Percentiles rank a stretch among this genome's conserved stretches.
phyloP scores from a whole-genome alignment of 1,284 basidiomycete genomes.

The Austroboletus novae-zelandiae region DNA sequence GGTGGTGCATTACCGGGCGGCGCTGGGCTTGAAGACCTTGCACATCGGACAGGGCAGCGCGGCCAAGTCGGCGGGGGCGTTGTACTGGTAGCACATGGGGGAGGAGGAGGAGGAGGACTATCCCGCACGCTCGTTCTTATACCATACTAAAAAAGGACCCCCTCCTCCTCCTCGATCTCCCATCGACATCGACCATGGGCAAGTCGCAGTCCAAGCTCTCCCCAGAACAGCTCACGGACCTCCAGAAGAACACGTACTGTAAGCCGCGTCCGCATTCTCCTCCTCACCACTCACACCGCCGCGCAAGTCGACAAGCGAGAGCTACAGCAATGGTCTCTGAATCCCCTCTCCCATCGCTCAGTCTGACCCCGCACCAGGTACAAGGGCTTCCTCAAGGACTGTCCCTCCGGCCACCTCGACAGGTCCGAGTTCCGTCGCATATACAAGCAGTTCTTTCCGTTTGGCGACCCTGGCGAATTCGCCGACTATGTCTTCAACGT shows the following conservation, averaged over 20 bases:
- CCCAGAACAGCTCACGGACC: conserved; percentile 90
- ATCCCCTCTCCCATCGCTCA: conserved; percentile 4
- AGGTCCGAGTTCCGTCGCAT: conserved; percentile 96
- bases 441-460: conserved; percentile 99
- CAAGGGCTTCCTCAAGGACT: conserved; percentile 99
- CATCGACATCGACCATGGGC: conserved; percentile 62
- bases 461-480: conserved; percentile 96
- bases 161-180: conserved; percentile 4
- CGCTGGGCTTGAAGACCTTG: conserved; percentile 67
- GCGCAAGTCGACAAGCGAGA: conserved; percentile 96
- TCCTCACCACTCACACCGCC: conserved; percentile 10
- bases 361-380: conserved; percentile 59
- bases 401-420: conserved; percentile 95
- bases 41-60: conserved; percentile 75
- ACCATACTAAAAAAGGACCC: conserved; percentile 35
- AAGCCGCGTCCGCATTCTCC: conserved; percentile 34
- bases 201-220: conserved; percentile 97
- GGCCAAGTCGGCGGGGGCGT: conserved; percentile 60
- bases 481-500: conserved; percentile 99
- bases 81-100: conserved; percentile 68
- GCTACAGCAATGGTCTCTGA: conserved; percentile 89
- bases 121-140: conserved; percentile 21
- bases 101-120: not conserved
- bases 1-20: conserved; percentile 42
- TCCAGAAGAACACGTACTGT: conserved; percentile 99